Conservation (phyloP, 148 eudicot species). For the Diospyros lotus region DNA sequence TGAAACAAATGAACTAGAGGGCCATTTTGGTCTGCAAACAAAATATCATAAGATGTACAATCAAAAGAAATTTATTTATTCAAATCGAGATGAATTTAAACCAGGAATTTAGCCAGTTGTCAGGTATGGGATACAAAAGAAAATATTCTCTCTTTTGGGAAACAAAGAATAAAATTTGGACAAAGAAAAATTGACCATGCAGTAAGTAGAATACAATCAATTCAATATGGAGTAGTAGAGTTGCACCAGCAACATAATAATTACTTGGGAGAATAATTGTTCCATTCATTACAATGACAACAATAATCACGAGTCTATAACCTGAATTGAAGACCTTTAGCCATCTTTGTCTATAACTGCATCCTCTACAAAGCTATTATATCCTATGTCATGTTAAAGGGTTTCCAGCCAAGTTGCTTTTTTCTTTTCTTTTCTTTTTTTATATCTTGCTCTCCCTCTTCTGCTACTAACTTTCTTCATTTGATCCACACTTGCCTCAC, state of each 20-base stretch:
- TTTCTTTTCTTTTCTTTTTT: too few relatives aligned
- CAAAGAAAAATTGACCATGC: neutral
- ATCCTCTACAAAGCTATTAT: too few relatives aligned
- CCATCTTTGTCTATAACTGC: too few relatives aligned
- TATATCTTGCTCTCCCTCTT: too few relatives aligned
- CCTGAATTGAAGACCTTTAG: too few relatives aligned
- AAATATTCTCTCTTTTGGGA: neutral
- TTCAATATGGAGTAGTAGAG: neutral
- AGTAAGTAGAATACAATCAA: neutral
- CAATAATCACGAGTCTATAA: too few relatives aligned
- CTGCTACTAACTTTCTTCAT: too few relatives aligned
- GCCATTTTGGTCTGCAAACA: slow-evolving; percentile 94
- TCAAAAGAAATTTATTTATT: neutral
- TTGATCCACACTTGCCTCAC: too few relatives aligned
- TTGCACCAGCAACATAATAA: neutral
- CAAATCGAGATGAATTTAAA: neutral
- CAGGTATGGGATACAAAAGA: neutral
- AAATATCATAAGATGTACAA: neutral
- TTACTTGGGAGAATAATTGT: neutral
- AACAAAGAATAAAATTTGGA: neutral
- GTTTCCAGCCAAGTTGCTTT: too few relatives aligned
- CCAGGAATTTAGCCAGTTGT: neutral
- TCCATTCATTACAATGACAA: neutral
- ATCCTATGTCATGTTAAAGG: too few relatives aligned
- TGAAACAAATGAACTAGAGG: slow-evolving; percentile 86